Evolutionary conservation across 176 grass and related monocot genomes (phyloP).

Genomic region (Carex parvula): DNA sequence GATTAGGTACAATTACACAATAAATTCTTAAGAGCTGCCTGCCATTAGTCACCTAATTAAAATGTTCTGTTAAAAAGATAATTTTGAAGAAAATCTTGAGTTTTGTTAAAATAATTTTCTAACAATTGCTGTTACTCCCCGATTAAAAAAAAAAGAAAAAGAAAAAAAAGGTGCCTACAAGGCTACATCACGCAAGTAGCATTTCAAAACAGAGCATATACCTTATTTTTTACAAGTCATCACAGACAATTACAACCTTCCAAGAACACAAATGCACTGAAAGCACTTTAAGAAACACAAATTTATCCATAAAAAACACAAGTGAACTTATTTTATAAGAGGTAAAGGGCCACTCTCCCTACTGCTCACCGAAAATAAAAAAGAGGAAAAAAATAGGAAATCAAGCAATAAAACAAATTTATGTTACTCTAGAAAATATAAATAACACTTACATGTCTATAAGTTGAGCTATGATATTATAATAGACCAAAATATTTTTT

Average conservation of each 20-base stretch:
- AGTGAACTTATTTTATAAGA: neutral
- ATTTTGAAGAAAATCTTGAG: neutral
- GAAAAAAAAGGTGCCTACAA: neutral
- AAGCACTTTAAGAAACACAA: neutral
- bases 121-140: neutral
- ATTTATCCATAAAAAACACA: neutral
- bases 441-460: neutral
- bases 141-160: no score
- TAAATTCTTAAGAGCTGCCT: neutral
- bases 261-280: neutral
- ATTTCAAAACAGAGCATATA: constrained; percentile 4
- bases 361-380: neutral
- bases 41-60: neutral
- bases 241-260: neutral
- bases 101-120: neutral
- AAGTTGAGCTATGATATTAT: neutral
- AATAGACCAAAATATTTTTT: constrained; percentile 5
- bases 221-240: neutral
- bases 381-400: neutral
- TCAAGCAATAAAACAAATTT: neutral
- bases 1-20: neutral
- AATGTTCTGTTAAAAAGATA: neutral
- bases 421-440: neutral
- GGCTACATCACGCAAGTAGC: neutral
- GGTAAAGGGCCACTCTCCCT: neutral